These are phyloP conservation scores for Trametes coccinea DNA, from an alignment of 768 basidiomycete species.

Conservation along the genomic window DNA sequence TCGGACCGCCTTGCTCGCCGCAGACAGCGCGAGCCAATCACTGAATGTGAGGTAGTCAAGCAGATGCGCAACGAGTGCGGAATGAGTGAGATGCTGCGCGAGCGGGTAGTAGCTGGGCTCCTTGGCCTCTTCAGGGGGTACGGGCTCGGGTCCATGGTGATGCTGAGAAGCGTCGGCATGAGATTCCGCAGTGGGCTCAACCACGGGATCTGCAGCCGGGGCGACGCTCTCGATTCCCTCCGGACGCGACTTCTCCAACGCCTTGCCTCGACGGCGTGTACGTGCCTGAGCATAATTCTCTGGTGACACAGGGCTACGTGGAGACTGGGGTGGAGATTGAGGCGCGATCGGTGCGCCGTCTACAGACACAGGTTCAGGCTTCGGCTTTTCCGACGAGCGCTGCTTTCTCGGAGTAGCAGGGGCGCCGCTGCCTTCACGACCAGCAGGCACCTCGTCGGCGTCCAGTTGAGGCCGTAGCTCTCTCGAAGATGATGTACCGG, in stretches of 20 bases:
- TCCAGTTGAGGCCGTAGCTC: no score
- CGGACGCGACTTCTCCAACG: slow-evolving; percentile 42
- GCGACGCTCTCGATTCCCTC: slow-evolving; percentile 34
- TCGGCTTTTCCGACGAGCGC: background rate
- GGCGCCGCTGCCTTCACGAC: background rate
- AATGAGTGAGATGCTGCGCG: slow-evolving; percentile 52
- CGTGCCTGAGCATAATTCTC: slow-evolving; percentile 45
- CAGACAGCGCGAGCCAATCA: slow-evolving; percentile 66
- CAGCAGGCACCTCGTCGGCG: background rate
- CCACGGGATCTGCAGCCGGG: slow-evolving; percentile 24
- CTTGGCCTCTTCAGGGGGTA: slow-evolving; percentile 23
- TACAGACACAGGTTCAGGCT: background rate
- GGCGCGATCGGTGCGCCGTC: slow-evolving; percentile 26
- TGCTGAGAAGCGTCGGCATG: slow-evolving; percentile 18
- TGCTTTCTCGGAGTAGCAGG: background rate
- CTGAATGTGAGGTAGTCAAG: slow-evolving; percentile 67
- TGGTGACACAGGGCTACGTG: slow-evolving; percentile 32
- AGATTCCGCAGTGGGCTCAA: slow-evolving; percentile 2
- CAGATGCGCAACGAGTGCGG: slow-evolving; percentile 52
- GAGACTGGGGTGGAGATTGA: slow-evolving; percentile 16
- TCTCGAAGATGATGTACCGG: no score
- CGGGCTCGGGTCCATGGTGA: slow-evolving; percentile 4
- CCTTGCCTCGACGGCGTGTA: slow-evolving; percentile 40
- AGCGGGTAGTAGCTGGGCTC: slow-evolving; percentile 48
- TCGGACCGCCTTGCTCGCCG: slow-evolving; percentile 54